A percentile compares a stretch with the other conserved stretches of the same genome.
These are phyloP conservation scores for Alternaria sp. DNA, from an alignment of 2,329 filamentous ascomycete species.

Conservation along the genomic window DNA sequence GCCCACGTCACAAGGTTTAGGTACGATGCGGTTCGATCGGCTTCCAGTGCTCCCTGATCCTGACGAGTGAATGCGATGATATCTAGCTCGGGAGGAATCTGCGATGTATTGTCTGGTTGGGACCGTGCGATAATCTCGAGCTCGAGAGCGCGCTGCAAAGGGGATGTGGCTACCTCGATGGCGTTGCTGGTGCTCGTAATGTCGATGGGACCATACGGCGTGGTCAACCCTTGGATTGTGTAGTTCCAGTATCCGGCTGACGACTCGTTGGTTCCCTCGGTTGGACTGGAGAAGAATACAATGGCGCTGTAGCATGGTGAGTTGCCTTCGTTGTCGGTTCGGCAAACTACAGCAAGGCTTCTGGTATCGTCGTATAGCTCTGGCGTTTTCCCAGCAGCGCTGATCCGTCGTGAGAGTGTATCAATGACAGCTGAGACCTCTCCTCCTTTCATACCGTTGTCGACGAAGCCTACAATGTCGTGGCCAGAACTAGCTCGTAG, in stretches of 20 bases:
- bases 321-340: constrained; percentile 62
- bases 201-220: constrained; percentile 69
- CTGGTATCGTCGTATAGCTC: constrained; percentile 61
- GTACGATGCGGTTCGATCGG: not conserved
- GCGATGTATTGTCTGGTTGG: not conserved
- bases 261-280: constrained; percentile 59
- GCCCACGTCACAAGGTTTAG: not conserved
- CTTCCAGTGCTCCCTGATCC: not conserved
- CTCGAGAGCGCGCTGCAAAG: constrained; percentile 71
- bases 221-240: constrained; percentile 76
- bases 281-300: constrained; percentile 76
- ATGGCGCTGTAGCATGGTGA: constrained; percentile 76
- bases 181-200: constrained; percentile 72
- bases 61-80: not conserved
- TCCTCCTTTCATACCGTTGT: constrained; percentile 71
- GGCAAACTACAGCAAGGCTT: constrained; percentile 69
- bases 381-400: constrained; percentile 62
- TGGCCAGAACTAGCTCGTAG: constrained; percentile 54
- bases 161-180: constrained; percentile 78
- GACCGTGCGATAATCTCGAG: not conserved
- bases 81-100: not conserved
- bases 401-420: constrained; percentile 64
- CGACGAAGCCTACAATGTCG: constrained; percentile 77
- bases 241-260: constrained; percentile 78
- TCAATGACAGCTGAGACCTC: constrained; percentile 75